Evolutionary conservation across 805 yeast species (phyloP), one percentile per base, ranked within the genome.

Genomic region (Pichia phayaonensis): DNA sequence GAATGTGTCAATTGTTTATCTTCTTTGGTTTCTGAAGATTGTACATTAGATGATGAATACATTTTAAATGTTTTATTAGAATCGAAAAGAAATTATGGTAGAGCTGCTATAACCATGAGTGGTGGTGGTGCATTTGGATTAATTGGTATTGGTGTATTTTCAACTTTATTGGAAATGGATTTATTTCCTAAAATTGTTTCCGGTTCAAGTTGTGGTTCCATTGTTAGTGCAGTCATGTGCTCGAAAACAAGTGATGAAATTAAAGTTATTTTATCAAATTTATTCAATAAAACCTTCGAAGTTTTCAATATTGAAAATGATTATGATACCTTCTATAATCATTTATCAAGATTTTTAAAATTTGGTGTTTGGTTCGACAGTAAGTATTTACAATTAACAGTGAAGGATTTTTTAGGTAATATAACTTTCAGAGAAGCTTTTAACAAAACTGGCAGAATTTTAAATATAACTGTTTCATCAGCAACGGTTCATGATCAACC

Each of bases 81-180:
- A 62, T 87, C 97, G 0, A 74, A 97, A 53, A 86, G 86, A 64
- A 89, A 90, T 60, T 87, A 87, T 47, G 99, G 99, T 0, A 75
- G 97, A 49, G 90, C 98, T 0, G 99, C 98, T 0, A 71, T 94
- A 26, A 89, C 95, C n/a, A 74, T 94, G 48, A 84, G 95, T 45
- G 99, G 99, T 1, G 99, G 99, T 2, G 90, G 96, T 2, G 86
- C 96, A 5, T 86, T 92, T 70, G 99, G 98, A 0, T 69, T 92
- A 46, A 81, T 90, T 54, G 98, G 92, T 57, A 86, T 90, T 51
- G 99, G 99, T 1, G 97, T 94, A 0, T 69, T 92, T 44, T 81
- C 88, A 5, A 86, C 94, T 2, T 72, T 94, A 29, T 68, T 84
- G 40, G 94, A 88, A 57, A 75, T 78, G 47, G 82, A 84, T 48